Conservation (phyloP, 495 filamentous ascomycete genomes). For the Neurospora intermedia region DNA sequence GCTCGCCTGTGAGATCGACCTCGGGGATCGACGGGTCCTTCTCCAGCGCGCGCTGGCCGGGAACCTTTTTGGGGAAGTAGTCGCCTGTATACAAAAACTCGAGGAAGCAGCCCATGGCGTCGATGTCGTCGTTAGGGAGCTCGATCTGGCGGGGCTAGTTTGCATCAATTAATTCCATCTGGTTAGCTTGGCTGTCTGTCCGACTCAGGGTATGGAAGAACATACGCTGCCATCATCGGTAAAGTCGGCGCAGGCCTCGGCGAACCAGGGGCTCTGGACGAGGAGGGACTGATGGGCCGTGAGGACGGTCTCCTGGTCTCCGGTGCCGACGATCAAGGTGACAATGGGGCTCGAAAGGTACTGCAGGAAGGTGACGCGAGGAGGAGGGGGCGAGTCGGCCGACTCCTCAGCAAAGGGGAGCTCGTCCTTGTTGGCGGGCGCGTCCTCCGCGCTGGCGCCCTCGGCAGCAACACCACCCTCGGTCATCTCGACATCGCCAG, state of each 20-base stretch:
- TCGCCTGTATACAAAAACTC: slow-evolving; percentile 89
- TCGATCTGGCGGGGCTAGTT: slow-evolving; percentile 48
- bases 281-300: slow-evolving; percentile 75
- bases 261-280: slow-evolving; percentile 60
- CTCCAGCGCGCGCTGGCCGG: slow-evolving; percentile 45
- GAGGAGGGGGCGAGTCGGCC: slow-evolving; percentile 23
- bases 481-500: slow-evolving; percentile 41
- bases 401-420: slow-evolving; percentile 34
- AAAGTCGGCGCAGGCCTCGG: slow-evolving; percentile 48
- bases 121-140: slow-evolving; percentile 59
- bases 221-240: slow-evolving; percentile 39
- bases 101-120: slow-evolving; percentile 77
- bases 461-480: slow-evolving; percentile 18
- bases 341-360: slow-evolving; percentile 74
- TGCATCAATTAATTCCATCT: too few relatives aligned
- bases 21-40: slow-evolving; percentile 44
- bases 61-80: slow-evolving; percentile 63
- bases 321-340: slow-evolving; percentile 58
- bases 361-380: slow-evolving; percentile 37
- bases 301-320: slow-evolving; percentile 49
- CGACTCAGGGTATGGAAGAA: not conserved
- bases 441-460: slow-evolving; percentile 4
- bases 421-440: slow-evolving; percentile 15
- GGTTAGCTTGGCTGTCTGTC: not conserved
- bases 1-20: slow-evolving; percentile 60